A percentile compares a stretch with the other conserved stretches of the same genome.
These are phyloP conservation scores for Kluyveromyces aestuarii DNA, from an alignment of 805 yeast genomes.

Conservation along the genomic window DNA sequence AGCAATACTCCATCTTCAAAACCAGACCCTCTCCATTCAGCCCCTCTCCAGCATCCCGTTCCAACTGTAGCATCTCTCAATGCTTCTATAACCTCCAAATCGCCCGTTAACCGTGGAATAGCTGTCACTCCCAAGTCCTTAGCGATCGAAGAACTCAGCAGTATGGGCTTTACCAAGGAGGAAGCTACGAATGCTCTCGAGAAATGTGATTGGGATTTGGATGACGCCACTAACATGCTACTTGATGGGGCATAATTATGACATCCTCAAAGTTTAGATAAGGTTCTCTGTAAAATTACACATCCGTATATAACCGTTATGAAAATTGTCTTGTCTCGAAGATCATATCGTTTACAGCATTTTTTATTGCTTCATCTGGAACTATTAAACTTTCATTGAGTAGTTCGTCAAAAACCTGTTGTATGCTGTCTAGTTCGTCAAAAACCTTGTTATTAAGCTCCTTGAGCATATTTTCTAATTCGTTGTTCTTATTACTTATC, in stretches of 20 bases:
- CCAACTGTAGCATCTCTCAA: constrained; percentile 7
- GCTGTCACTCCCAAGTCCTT: constrained; percentile 40
- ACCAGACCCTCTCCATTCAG: constrained; percentile 8
- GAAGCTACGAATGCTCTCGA: constrained; percentile 63
- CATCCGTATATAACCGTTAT: neutral
- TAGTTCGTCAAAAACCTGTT: constrained; percentile 24
- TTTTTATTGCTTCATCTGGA: constrained; percentile 16
- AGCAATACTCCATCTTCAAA: constrained; percentile 2
- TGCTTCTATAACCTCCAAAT: neutral
- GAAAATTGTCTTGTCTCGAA: constrained; percentile 9
- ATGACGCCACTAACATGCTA: constrained; percentile 78
- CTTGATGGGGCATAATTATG: constrained; percentile 53
- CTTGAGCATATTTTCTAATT: constrained; percentile 17
- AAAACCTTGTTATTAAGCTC: constrained; percentile 14
- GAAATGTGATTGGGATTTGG: constrained; percentile 63
- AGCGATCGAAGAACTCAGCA: constrained; percentile 69
- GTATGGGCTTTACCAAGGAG: constrained; percentile 77
- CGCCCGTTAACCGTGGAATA: constrained; percentile 22
- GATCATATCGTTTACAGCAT: constrained; percentile 22
- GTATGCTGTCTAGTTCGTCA: constrained; percentile 17
- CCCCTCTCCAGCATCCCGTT: constrained; percentile 12
- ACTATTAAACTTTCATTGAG: constrained; percentile 17
- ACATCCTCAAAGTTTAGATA: neutral
- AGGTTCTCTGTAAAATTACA: neutral
- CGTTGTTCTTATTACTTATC: constrained; percentile 15